phyloP scores from a whole-genome alignment of 495 filamentous ascomycete genomes.

The Penicillium dipodomyicola region DNA sequence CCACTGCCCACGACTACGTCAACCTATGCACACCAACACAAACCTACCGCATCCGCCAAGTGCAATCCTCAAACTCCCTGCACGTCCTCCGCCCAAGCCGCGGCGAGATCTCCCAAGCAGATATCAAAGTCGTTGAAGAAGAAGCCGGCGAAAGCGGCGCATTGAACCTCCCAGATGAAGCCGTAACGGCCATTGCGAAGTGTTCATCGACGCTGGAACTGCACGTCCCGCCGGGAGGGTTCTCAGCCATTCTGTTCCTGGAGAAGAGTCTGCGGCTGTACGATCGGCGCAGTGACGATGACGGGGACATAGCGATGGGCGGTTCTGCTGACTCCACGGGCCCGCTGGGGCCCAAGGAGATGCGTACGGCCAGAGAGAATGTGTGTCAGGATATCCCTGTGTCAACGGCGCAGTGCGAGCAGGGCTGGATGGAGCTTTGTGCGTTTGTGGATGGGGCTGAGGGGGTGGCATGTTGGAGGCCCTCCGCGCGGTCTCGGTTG shows the following conservation, averaged over 20 bases:
- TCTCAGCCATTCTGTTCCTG: slow-evolving; percentile 36
- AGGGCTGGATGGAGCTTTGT: slow-evolving; percentile 48
- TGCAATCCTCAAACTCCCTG: slow-evolving; percentile 86
- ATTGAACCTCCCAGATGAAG: slow-evolving; percentile 36
- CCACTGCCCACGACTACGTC: slow-evolving; percentile 55
- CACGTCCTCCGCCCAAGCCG: slow-evolving; percentile 63
- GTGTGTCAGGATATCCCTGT: slow-evolving; percentile 48
- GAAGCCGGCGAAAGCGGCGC: slow-evolving; percentile 23
- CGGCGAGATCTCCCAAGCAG: slow-evolving; percentile 25
- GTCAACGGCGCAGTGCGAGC: slow-evolving; percentile 42
- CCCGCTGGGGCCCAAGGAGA: slow-evolving; percentile 1
- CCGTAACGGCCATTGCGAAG: slow-evolving; percentile 63
- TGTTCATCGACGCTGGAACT: slow-evolving; percentile 74
- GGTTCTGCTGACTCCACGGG: slow-evolving; percentile 3
- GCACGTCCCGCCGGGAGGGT: slow-evolving; percentile 32
- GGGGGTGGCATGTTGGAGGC: slow-evolving; percentile 36
- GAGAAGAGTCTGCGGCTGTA: slow-evolving; percentile 37
- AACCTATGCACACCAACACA: slow-evolving; percentile 67
- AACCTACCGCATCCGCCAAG: slow-evolving; percentile 81
- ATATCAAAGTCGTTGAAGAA: slow-evolving; percentile 34
- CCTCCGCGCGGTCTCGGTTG: slow-evolving; percentile 41
- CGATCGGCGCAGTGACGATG: slow-evolving; percentile 26
- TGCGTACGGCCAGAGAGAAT: slow-evolving; percentile 19
- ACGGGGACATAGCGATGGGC: slow-evolving; percentile 21
- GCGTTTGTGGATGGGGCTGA: slow-evolving; percentile 43